A percentile compares a stretch with the other conserved stretches of the same genome.
Evolutionary conservation across 1,284 basidiomycete genomes (phyloP).

Genomic region (Lignosus rhinocerotis): DNA sequence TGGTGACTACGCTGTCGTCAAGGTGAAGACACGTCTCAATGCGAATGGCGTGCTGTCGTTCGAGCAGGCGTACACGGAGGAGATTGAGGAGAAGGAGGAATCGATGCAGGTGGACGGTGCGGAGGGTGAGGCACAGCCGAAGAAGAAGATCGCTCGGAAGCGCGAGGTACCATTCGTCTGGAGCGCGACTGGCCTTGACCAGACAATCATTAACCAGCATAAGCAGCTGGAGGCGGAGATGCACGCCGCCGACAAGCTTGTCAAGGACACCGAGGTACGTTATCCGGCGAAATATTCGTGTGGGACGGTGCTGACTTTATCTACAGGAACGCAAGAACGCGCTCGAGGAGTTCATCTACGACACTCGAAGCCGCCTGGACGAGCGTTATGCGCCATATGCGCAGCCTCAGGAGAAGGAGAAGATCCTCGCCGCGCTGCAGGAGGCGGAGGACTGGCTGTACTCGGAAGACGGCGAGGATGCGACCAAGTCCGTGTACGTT

Average conservation of each 20-base stretch:
- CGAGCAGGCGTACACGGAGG: constrained; percentile 83
- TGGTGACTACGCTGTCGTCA: constrained; percentile 78
- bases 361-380: constrained; percentile 89
- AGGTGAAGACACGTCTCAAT: constrained; percentile 88
- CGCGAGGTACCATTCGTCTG: constrained; percentile 75
- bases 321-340: constrained; percentile 91
- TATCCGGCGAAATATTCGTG: constrained; percentile 3
- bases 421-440: constrained; percentile 66
- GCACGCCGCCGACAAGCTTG: constrained; percentile 89
- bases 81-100: constrained; percentile 76
- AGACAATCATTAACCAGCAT: constrained; percentile 59
- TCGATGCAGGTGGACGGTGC: constrained; percentile 69
- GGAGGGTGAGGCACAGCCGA: constrained; percentile 52
- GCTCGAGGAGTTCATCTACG: constrained; percentile 96
- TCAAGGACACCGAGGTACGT: constrained; percentile 88
- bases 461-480: constrained; percentile 93
- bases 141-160: constrained; percentile 88
- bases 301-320: not conserved
- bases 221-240: constrained; percentile 85
- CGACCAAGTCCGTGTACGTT: constrained; percentile 76
- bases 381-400: constrained; percentile 80
- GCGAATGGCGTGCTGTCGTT: constrained; percentile 85
- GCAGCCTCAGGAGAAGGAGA: constrained; percentile 73
- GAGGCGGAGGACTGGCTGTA: constrained; percentile 95
- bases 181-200: constrained; percentile 64